These are phyloP conservation scores for Venturia pyrina DNA, from an alignment of 2,329 filamentous ascomycete genomes.

Conservation along the genomic window DNA sequence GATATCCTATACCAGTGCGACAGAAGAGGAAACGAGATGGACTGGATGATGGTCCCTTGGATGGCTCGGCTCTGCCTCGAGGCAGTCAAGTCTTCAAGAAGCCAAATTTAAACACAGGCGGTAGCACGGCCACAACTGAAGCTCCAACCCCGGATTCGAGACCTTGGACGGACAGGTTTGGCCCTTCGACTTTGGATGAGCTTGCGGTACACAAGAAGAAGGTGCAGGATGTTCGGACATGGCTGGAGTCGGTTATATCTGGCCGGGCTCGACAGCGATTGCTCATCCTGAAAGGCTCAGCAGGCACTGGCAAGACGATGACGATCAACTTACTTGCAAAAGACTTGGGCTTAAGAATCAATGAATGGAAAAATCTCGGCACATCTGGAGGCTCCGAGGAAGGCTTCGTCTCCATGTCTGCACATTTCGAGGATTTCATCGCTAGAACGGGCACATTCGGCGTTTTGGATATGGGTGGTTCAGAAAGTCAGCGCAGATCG, in stretches of 20 bases:
- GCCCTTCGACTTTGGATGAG: slow-evolving; percentile 65
- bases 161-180: slow-evolving; percentile 84
- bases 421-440: slow-evolving; percentile 88
- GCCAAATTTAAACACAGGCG: not conserved
- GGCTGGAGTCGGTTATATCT: slow-evolving; percentile 65
- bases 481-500: not conserved
- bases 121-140: not conserved
- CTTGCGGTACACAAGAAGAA: slow-evolving; percentile 93
- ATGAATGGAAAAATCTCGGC: slow-evolving; percentile 85
- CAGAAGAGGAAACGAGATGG: slow-evolving; percentile 10
- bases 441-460: slow-evolving; percentile 71
- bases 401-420: slow-evolving; percentile 58
- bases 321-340: slow-evolving; percentile 69
- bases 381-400: slow-evolving; percentile 49
- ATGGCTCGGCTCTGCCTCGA: slow-evolving; percentile 1
- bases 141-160: slow-evolving; percentile 43
- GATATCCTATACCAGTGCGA: slow-evolving; percentile 6
- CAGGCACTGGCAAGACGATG: slow-evolving; percentile 87
- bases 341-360: slow-evolving; percentile 63
- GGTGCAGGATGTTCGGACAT: slow-evolving; percentile 71
- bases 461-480: slow-evolving; percentile 46
- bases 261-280: slow-evolving; percentile 56
- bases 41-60: not conserved
- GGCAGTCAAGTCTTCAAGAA: slow-evolving; percentile 10
- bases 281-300: slow-evolving; percentile 78